phyloP scores from a whole-genome alignment of 345 rosid species.

The Brassica nigra region DNA sequence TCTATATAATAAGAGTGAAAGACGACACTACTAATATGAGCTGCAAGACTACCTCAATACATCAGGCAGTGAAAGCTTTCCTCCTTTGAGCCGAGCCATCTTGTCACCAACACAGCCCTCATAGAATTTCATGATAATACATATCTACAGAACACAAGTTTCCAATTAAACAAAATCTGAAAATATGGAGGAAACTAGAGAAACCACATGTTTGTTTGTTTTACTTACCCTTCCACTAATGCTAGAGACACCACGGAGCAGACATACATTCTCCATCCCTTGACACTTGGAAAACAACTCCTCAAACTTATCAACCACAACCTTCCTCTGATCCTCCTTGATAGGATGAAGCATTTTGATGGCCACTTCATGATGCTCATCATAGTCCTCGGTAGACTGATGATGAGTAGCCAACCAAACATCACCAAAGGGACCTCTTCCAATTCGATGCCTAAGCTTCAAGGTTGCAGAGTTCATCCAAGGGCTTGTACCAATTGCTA shows the following conservation, averaged over 20 bases:
- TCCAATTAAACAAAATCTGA: background rate
- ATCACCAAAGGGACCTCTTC: slow-evolving; percentile 95
- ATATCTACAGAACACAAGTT: slow-evolving; percentile 47
- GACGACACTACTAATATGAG: too few species aligned
- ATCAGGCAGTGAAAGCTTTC: slow-evolving; percentile 66
- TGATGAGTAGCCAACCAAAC: slow-evolving; percentile 93
- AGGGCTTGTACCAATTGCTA: slow-evolving; percentile 49
- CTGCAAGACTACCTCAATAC: slow-evolving; percentile 58
- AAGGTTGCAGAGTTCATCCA: slow-evolving; percentile 74
- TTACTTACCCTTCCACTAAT: slow-evolving; percentile 70
- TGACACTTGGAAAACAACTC: slow-evolving; percentile 61
- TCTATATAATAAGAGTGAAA: background rate
- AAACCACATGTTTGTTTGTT: background rate
- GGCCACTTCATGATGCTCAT: slow-evolving; percentile 77
- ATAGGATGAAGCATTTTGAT: slow-evolving; percentile 74
- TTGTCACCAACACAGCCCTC: slow-evolving; percentile 89
- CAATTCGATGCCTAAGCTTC: slow-evolving; percentile 87
- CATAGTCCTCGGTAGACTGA: slow-evolving; percentile 61
- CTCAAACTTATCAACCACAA: slow-evolving; percentile 63
- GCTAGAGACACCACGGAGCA: slow-evolving; percentile 72
- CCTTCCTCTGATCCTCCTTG: slow-evolving; percentile 59
- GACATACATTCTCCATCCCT: slow-evolving; percentile 55
- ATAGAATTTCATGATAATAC: slow-evolving; percentile 77
- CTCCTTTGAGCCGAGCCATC: slow-evolving; percentile 80
- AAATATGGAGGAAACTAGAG: slow-evolving; percentile 9